Base-by-base conservation (phyloP, 371 early-diverging fungal genomes). In the Thermomucor indicae-seudaticae region DNA sequence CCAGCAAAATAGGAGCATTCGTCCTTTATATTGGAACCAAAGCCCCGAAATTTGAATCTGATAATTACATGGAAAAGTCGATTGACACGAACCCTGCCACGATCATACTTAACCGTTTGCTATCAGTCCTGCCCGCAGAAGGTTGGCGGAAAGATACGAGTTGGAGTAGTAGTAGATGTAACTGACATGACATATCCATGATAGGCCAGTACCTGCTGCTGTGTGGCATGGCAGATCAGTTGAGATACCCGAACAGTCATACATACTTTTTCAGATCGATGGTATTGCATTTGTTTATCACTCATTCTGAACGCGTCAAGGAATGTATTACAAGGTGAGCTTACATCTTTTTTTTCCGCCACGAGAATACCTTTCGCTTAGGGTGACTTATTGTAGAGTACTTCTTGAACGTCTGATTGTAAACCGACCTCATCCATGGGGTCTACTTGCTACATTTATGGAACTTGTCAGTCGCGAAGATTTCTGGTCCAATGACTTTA, bases 371-470 rank as follows among this genome's bases (percentile, higher is more conserved):
- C n/a, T n/a, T n/a, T n/a, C n/a, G n/a, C 16, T 5, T 14, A n/a
- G 19, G 27, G 23, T 30, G n/a, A 32, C 12, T 30, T 16, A 34
- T 16, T 40, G 4, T 31, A 65, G 95, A 25, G 95, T 95, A 2
- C 70, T 98, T 30, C 65, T 96, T 55, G 98, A 98, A 67, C 84
- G 98, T 35, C 72, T 96, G 43, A 90, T 98, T 56, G 97, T 92
- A n/a, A 92, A 93, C 72, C 76, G 96, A 37, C 98, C 97, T n/a
- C 95, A 95, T 72, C 98, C 98, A 40, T 96, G 96, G 92, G 96
- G 96, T n/a, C 67, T 98, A 46, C 75, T 95, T 53, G 89, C 95
- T 10, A 93, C 97, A 2, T 90, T 98, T 58, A 96, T 95, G 45
- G 96, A 96, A 61, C 67, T 97, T 53, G 86, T 94, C 64, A 88